These are phyloP conservation scores for Rhodotorula sp. DNA, from an alignment of 1,284 basidiomycete species.

Conservation along the genomic window DNA sequence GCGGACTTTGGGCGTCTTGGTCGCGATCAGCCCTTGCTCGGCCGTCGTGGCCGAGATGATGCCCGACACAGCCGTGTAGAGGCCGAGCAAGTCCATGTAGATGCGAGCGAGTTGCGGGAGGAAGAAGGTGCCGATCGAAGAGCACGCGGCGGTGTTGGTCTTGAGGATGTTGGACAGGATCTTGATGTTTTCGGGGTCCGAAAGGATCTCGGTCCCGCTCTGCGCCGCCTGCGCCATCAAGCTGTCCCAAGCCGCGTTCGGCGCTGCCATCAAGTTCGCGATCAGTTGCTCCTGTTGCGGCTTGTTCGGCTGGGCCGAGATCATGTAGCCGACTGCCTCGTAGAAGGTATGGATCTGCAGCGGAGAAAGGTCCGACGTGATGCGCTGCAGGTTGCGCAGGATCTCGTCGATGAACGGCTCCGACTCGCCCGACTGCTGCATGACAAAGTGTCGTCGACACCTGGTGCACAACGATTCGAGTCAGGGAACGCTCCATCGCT, in stretches of 20 bases:
- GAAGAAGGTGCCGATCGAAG: slow-evolving; percentile 95
- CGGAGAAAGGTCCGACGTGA: slow-evolving; percentile 91
- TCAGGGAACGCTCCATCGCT: background rate
- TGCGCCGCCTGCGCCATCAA: slow-evolving; percentile 94
- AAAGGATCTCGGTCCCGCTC: slow-evolving; percentile 81
- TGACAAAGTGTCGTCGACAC: slow-evolving; percentile 95
- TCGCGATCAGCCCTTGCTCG: slow-evolving; percentile 83
- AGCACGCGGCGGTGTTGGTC: slow-evolving; percentile 97
- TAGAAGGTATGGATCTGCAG: slow-evolving; percentile 97
- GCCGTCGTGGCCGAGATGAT: slow-evolving; percentile 93
- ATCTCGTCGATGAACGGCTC: slow-evolving; percentile 99
- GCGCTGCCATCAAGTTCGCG: slow-evolving; percentile 91
- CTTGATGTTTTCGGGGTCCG: slow-evolving; percentile 91
- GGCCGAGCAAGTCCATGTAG: slow-evolving; percentile 96
- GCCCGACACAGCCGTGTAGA: slow-evolving; percentile 97
- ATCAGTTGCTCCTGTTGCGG: slow-evolving; percentile 95
- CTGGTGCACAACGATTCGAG: background rate
- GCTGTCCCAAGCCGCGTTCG: slow-evolving; percentile 98
- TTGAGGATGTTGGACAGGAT: slow-evolving; percentile 96
- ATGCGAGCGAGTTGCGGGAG: slow-evolving; percentile 92
- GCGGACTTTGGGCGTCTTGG: slow-evolving; percentile 95
- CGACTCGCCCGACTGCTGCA: slow-evolving; percentile 95
- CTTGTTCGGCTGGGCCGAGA: slow-evolving; percentile 97
- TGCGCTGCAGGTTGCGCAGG: slow-evolving; percentile 82
- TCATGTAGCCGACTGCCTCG: slow-evolving; percentile 99